Evolutionary conservation across 805 yeast genomes (phyloP).

Genomic region (Starmerella etchellsii): DNA sequence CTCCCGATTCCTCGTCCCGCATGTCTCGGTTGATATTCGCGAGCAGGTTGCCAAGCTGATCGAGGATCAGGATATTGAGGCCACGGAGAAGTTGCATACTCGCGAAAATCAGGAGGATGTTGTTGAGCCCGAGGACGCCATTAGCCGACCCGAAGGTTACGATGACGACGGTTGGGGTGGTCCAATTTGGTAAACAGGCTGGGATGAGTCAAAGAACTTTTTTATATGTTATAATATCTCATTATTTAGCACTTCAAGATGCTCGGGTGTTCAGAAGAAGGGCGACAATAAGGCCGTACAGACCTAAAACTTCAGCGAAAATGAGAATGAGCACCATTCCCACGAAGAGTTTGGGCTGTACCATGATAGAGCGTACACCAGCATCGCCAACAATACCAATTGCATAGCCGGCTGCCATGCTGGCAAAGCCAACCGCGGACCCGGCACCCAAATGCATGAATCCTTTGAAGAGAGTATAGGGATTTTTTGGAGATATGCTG

Average conservation of each 20-base stretch:
- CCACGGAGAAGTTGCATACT: background rate
- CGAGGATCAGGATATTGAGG: slow-evolving; percentile 6
- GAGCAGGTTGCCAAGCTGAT: slow-evolving; percentile 12
- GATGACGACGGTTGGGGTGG: slow-evolving; percentile 2
- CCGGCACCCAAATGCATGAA: slow-evolving; percentile 97
- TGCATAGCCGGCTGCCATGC: slow-evolving; percentile 93
- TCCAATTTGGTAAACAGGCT: too few relatives aligned
- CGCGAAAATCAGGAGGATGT: background rate
- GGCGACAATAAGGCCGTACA: slow-evolving; percentile 91
- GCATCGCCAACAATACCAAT: slow-evolving; percentile 91
- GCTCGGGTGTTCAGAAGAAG: slow-evolving; percentile 65
- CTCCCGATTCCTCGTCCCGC: slow-evolving; percentile 18
- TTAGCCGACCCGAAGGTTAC: slow-evolving; percentile 28
- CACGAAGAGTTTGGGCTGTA: slow-evolving; percentile 76
- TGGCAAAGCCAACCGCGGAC: slow-evolving; percentile 87
- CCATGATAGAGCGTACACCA: slow-evolving; percentile 79
- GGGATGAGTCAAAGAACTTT: too few relatives aligned
- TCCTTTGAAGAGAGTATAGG: slow-evolving; percentile 86
- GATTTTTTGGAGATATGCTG: slow-evolving; percentile 61
- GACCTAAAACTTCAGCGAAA: slow-evolving; percentile 82
- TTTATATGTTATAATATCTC: background rate
- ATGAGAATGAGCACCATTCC: slow-evolving; percentile 81
- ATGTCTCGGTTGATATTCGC: slow-evolving; percentile 14
- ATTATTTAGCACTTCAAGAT: background rate
- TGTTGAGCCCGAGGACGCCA: slow-evolving; percentile 10